A percentile compares a stretch with the other conserved stretches of the same genome.
phyloP scores from a whole-genome alignment of 177 flowering plant species.

The Vitis hybrid region DNA sequence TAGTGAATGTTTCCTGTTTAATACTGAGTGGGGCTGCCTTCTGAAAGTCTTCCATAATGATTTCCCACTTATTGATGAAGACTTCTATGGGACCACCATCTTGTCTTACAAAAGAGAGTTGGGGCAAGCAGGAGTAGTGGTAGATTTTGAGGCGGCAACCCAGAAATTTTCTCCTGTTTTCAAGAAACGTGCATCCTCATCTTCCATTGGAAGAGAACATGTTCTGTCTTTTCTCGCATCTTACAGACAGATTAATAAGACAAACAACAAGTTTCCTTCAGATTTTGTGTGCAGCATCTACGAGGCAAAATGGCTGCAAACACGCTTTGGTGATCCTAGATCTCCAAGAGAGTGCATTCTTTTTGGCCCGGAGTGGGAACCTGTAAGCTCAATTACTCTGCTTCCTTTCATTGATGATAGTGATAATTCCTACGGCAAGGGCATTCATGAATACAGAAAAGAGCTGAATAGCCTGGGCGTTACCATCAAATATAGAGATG shows the following conservation, averaged over 20 bases:
- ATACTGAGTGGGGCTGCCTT: slow-evolving; percentile 59
- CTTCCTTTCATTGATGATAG: slow-evolving; percentile 68
- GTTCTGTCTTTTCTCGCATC: slow-evolving; percentile 39
- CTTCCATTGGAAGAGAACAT: slow-evolving; percentile 30
- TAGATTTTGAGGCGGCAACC: slow-evolving; percentile 31
- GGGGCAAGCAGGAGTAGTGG: slow-evolving; percentile 43
- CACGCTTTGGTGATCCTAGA: slow-evolving; percentile 34
- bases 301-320: slow-evolving; percentile 48
- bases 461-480: slow-evolving; percentile 54
- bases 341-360: slow-evolving; percentile 38
- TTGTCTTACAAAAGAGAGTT: slow-evolving; percentile 31
- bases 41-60: slow-evolving; percentile 34
- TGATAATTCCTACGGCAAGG: slow-evolving; percentile 34
- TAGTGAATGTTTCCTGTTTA: slow-evolving; percentile 38
- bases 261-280: slow-evolving; percentile 20
- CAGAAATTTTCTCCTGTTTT: slow-evolving; percentile 34
- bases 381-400: slow-evolving; percentile 36
- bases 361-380: slow-evolving; percentile 47
- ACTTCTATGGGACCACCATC: slow-evolving; percentile 38
- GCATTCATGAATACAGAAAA: slow-evolving; percentile 35
- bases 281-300: slow-evolving; percentile 30
- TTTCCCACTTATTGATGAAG: slow-evolving; percentile 42
- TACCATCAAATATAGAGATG: slow-evolving; percentile 31
- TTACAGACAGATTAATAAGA: slow-evolving; percentile 32
- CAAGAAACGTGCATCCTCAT: slow-evolving; percentile 26